Conservation (phyloP, 2,329 filamentous ascomycete species). For the Fusarium sp. region DNA sequence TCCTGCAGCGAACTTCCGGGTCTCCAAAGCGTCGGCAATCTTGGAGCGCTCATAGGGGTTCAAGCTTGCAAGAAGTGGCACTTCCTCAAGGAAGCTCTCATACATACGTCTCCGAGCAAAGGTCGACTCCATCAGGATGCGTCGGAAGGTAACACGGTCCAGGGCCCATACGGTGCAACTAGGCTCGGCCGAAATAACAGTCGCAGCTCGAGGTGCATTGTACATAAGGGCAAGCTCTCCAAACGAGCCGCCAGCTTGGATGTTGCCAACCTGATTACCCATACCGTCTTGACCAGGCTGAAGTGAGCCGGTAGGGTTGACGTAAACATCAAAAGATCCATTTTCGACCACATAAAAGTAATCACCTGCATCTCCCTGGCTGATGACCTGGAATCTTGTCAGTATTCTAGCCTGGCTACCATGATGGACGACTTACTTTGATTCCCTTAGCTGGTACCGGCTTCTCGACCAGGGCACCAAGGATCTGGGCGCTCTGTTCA, state of each 20-base stretch:
- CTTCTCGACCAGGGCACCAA: constrained; percentile 94
- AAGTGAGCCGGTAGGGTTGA: constrained; percentile 82
- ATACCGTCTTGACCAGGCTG: constrained; percentile 87
- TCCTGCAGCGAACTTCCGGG: constrained; percentile 84
- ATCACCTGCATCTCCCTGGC: constrained; percentile 94
- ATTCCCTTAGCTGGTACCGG: constrained; percentile 92
- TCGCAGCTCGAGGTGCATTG: constrained; percentile 95
- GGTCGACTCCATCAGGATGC: constrained; percentile 97
- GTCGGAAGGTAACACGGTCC: constrained; percentile 95
- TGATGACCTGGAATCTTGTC: constrained; percentile 80
- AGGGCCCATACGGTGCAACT: constrained; percentile 91
- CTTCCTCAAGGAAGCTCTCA: constrained; percentile 95
- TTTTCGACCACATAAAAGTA: constrained; percentile 98
- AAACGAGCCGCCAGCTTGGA: constrained; percentile 92
- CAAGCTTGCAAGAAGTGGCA: constrained; percentile 85
- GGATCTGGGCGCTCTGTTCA: constrained; percentile 88
- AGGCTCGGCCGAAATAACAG: constrained; percentile 86
- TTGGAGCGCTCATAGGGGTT: constrained; percentile 96
- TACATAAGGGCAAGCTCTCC: constrained; percentile 99
- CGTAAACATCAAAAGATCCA: constrained; percentile 91
- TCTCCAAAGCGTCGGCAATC: constrained; percentile 96
- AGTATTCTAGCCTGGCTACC: constrained; percentile 29
- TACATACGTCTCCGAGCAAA: constrained; percentile 97
- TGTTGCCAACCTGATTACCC: constrained; percentile 85
- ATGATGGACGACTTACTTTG: constrained; percentile 64